Evolutionary conservation across 345 rosid genomes (phyloP).

Genomic region (Anastatica hierochuntica): DNA sequence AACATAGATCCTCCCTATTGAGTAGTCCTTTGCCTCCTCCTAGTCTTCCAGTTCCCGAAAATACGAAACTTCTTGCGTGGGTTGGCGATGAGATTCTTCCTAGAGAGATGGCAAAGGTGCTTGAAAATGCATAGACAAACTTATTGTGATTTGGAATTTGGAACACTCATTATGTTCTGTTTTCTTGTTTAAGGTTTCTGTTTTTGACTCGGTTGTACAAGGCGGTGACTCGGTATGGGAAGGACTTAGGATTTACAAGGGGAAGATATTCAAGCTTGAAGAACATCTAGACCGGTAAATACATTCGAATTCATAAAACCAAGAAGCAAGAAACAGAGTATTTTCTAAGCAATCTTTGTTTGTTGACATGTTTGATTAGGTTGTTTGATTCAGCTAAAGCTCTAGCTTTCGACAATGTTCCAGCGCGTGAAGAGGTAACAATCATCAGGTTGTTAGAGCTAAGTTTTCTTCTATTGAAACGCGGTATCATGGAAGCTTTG

Average conservation of each 20-base stretch:
- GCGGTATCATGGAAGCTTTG: neutral
- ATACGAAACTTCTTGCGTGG: conserved; percentile 73
- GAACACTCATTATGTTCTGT: conserved; percentile 24
- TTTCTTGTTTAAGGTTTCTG: conserved; percentile 53
- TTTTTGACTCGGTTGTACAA: conserved; percentile 85
- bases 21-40: conserved; percentile 45
- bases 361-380: conserved; percentile 27
- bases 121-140: conserved; percentile 4
- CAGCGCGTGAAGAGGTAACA: conserved; percentile 58
- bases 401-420: conserved; percentile 74
- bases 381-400: conserved; percentile 91
- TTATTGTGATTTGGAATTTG: conserved; percentile 41
- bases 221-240: conserved; percentile 97
- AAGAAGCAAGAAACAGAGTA: neutral
- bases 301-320: too few species aligned
- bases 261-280: conserved; percentile 79
- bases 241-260: conserved; percentile 67
- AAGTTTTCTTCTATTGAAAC: too few species aligned
- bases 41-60: conserved; percentile 70
- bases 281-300: conserved; percentile 78
- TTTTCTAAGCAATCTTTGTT: neutral
- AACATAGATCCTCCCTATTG: conserved; percentile 32
- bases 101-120: conserved; percentile 80
- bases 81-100: conserved; percentile 85
- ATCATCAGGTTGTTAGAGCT: neutral